Conservation (phyloP, 495 filamentous ascomycete genomes). For the Polyplosphaeria fusca region DNA sequence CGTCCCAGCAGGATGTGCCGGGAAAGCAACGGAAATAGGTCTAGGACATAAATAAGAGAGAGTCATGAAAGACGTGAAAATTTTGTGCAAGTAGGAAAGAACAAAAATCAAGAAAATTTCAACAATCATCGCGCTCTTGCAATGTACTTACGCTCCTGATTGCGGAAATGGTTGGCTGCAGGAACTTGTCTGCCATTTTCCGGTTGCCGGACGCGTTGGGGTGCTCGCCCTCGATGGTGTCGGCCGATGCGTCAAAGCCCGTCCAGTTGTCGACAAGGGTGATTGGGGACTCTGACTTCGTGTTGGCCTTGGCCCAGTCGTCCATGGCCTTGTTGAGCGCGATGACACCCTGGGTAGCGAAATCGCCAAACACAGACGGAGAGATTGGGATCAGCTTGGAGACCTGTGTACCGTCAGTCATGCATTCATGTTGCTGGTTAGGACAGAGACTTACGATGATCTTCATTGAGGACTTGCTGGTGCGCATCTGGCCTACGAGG, state of each 20-base stretch:
- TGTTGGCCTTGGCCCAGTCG: slow-evolving; percentile 11
- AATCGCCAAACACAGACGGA: neutral
- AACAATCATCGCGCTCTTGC: neutral
- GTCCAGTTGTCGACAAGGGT: slow-evolving; percentile 17
- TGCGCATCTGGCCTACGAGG: slow-evolving; percentile 22
- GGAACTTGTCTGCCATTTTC: slow-evolving; percentile 21
- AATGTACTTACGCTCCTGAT: slow-evolving; percentile 19
- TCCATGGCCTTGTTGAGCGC: slow-evolving; percentile 23
- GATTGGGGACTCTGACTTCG: slow-evolving; percentile 3
- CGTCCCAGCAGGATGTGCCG: no score
- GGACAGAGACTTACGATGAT: slow-evolving; percentile 19
- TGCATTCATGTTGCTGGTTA: no score
- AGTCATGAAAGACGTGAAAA: no score
- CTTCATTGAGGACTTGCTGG: slow-evolving; percentile 11
- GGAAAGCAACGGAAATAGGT: no score
- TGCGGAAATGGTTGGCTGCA: neutral
- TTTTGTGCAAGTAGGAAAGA: neutral
- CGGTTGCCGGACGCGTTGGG: slow-evolving; percentile 18
- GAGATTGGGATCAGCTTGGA: slow-evolving; percentile 7
- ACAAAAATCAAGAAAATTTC: slow-evolving; percentile 3
- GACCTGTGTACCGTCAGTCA: no score
- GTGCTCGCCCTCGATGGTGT: slow-evolving; percentile 27
- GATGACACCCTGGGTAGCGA: slow-evolving; percentile 5
- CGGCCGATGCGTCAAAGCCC: slow-evolving; percentile 14
- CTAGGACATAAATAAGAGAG: no score